Conservation (phyloP, 139 green algal species). For the Yamagishiella unicocca region DNA sequence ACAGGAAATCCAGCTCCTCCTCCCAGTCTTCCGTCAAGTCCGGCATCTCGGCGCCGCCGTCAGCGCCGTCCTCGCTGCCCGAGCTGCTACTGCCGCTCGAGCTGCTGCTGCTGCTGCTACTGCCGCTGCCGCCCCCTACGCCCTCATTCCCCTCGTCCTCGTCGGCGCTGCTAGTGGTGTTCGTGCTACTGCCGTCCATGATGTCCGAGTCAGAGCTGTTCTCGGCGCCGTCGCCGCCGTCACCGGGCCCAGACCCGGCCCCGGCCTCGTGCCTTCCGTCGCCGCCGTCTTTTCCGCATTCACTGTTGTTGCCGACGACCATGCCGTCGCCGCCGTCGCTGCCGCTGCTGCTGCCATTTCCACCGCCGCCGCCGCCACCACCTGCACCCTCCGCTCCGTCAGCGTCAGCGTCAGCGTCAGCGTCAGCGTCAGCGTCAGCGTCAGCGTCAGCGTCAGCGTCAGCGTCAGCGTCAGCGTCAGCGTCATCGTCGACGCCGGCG, state of each 20-base stretch:
- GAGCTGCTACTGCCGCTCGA: not conserved
- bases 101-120: not conserved
- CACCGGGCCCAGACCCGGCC: not conserved
- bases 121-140: not conserved
- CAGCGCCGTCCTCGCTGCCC: not conserved
- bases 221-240: not conserved
- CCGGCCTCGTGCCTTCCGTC: not conserved
- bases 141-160: not conserved
- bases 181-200: not conserved
- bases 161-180: not conserved
- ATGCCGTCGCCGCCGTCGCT: not conserved
- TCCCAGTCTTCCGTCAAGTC: constrained; percentile 6
- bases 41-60: not conserved
- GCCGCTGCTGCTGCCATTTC: not conserved
- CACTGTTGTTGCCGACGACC: not conserved
- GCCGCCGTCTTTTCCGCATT: not conserved
- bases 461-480: not conserved
- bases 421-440: not conserved
- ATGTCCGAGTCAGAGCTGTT: no score
- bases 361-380: not conserved
- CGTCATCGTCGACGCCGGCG: not conserved
- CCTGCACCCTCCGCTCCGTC: not conserved
- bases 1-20: constrained; percentile 35
- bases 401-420: not conserved
- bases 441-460: not conserved